These are phyloP conservation scores for Linum lewisii DNA, from an alignment of 345 rosid genomes.

Conservation along the genomic window DNA sequence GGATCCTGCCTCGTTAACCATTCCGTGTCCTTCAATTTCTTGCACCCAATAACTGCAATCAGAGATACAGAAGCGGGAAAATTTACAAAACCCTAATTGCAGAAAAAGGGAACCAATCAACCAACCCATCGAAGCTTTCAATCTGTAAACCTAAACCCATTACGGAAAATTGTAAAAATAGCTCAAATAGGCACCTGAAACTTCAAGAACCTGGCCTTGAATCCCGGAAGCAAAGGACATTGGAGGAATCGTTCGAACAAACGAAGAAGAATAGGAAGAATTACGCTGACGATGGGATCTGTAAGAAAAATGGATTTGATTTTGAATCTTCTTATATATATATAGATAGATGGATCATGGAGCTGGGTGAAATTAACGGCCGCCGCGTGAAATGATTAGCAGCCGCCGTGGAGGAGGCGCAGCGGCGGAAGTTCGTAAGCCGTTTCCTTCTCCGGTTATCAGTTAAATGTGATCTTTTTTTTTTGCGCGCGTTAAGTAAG, in stretches of 20 bases:
- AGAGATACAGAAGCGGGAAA: background rate
- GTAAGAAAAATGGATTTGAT: too few species aligned
- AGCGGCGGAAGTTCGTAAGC: too few species aligned
- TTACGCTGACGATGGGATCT: too few species aligned
- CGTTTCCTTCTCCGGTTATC: too few species aligned
- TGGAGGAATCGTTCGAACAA: background rate
- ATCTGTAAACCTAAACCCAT: background rate
- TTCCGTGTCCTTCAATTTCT: slow-evolving; percentile 28
- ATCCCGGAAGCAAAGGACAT: slow-evolving; percentile 35
- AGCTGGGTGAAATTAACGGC: too few species aligned
- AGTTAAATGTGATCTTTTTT: too few species aligned
- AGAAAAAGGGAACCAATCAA: background rate
- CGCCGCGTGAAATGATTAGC: too few species aligned
- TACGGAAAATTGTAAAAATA: background rate
- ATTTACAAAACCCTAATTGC: too few species aligned
- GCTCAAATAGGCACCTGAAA: slow-evolving; percentile 39
- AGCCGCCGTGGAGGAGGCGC: too few species aligned
- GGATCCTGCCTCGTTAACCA: slow-evolving; percentile 30
- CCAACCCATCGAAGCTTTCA: background rate
- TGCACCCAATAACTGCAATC: slow-evolving; percentile 21
- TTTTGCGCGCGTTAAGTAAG: too few species aligned
- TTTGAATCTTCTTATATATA: too few species aligned
- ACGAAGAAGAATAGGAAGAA: background rate
- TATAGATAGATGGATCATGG: too few species aligned
- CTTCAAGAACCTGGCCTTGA: slow-evolving; percentile 71